Evolutionary conservation across 2,329 filamentous ascomycete genomes (phyloP), one percentile per base, ranked within the genome.

Genomic region (Ophiostoma populinum): DNA sequence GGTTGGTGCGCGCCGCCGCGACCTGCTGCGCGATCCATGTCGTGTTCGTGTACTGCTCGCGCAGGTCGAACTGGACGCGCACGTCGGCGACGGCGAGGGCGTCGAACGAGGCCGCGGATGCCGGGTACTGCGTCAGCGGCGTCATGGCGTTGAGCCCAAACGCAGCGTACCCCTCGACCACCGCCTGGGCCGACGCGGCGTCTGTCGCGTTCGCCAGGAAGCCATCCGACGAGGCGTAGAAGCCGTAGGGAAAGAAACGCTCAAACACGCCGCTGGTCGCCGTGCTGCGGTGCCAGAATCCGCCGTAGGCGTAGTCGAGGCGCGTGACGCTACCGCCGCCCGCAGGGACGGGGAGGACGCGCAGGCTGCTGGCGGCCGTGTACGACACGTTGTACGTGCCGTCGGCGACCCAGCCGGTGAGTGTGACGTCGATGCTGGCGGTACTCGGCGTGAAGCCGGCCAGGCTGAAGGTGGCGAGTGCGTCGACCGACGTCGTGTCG

Each of bases 81-180:
- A 64, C 40, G 18, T 52, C 50, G 30, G 53, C 24, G 28, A 41
- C 34, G 34, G 58, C 55, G 53, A 65, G 55, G 43, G 55, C 55
- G 7, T 49, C 45, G 24, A 60, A 58, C 7, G 55, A 51, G 5
- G 48, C 42, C 12, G 51, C 48, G 15, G 54, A 54, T 18, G 56
- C 52, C 16, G 49, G 47, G 36, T 55, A 57, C 13, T 50, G 55
- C 1, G 56, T 55, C 17, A 65, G 49, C 2, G 59, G 55, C 12
- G 58, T 53, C 45, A 65, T 61, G 20, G 55, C 56, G 32, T 61
- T 65, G 20, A 65, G 49, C 2, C 61, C 59, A 11, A 51, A 45
- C 20, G 46, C 47, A 15, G 45, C 45, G 40, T 59, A 62, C 7
- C 43, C 36, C 28, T 51, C 47, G 12, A 59, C 47, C 5, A 49